Base-by-base conservation (phyloP, 2,329 filamentous ascomycete species). In the Beauveria sp. region DNA sequence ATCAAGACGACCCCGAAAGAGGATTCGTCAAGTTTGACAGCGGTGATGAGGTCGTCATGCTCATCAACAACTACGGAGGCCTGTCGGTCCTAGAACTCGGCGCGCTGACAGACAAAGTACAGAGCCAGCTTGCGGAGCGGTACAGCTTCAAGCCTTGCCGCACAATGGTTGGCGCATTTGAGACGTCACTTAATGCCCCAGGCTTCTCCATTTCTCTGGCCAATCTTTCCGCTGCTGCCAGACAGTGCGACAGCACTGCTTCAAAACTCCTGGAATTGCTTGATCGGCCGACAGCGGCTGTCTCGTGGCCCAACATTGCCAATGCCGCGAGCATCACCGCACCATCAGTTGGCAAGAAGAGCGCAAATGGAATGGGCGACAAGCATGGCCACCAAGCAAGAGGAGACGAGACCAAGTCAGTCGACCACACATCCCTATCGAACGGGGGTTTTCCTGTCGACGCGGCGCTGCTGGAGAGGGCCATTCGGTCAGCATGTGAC, bases 171-270 rank as follows among this genome's bases (percentile, higher is more conserved):
- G 88, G 87, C 1, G 85, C 83, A 24, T 80, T 87, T 57, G 88
- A 89, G 79, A 90, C 87, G 0, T 89, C 85, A 14, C 79, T 91
- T 66, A 90, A 90, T 64, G 87, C 86, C 0, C 81, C 87, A 0
- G 88, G 86, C 0, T 90, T 90, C 68, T 88, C 84, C 14, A 79
- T 90, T 3, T 88, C 86, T 2, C 67, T 90, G 50, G 73, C 89
- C 66, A 89, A 86, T 69, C 69, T 85, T 28, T 79, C 79, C 0
- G 77, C 76, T 0, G 76, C 78, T 0, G 76, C 80, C 0, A 67
- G 68, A 55, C 75, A 75, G 62, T 79, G 75, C 67, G 64, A 71
- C 1, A 82, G 81, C 68, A 76, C 77, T 0, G 70, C 69, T 28
- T 76, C 75, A 1, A n/a, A 16, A n/a, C 51, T 54, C 8, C 5